A percentile compares a stretch with the other conserved stretches of the same genome.
These are phyloP conservation scores for Globisporangium uncinulatum DNA, from an alignment of 352 stramenopile genomes.

Conservation along the genomic window DNA sequence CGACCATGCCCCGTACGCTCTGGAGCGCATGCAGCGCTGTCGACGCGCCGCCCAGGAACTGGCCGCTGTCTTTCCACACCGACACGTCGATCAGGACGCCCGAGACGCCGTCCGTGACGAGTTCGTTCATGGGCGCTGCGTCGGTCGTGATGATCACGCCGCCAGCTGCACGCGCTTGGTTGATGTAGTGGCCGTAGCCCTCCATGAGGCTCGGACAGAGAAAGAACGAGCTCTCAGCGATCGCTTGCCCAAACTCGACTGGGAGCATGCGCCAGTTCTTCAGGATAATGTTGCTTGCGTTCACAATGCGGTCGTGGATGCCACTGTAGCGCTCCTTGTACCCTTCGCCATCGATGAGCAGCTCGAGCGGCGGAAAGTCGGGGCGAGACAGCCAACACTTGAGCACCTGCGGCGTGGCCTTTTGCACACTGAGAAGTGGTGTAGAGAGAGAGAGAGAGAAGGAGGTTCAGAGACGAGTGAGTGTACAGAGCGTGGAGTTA, in stretches of 20 bases:
- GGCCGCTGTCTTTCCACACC: constrained; percentile 4
- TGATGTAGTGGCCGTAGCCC: constrained; percentile 67
- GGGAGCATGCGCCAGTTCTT: constrained; percentile 12
- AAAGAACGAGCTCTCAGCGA: constrained; percentile 36
- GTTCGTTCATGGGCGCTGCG: constrained; percentile 50
- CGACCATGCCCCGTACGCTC: constrained; percentile 37
- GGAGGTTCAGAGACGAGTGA: too few species aligned
- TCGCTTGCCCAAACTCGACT: constrained; percentile 26
- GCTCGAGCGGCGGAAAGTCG: constrained; percentile 32
- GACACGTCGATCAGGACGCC: constrained; percentile 31
- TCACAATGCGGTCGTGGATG: constrained; percentile 3
- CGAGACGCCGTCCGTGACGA: constrained; percentile 23
- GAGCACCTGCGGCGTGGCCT: constrained; percentile 46
- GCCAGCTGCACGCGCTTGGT: constrained; percentile 42
- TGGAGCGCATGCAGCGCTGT: constrained; percentile 21
- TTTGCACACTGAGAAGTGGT: constrained; percentile 13
- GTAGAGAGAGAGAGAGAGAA: too few species aligned
- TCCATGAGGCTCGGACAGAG: constrained; percentile 51
- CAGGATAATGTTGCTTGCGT: constrained; percentile 17
- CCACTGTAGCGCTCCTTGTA: constrained; percentile 10
- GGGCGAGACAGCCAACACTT: constrained; percentile 43
- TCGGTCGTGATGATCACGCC: constrained; percentile 53
- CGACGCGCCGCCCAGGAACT: constrained; percentile 25
- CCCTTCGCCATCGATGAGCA: constrained; percentile 24
- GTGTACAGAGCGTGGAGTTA: too few species aligned